Conservation (phyloP, 2,329 filamentous ascomycete species). For the Zasmidium angulare region DNA sequence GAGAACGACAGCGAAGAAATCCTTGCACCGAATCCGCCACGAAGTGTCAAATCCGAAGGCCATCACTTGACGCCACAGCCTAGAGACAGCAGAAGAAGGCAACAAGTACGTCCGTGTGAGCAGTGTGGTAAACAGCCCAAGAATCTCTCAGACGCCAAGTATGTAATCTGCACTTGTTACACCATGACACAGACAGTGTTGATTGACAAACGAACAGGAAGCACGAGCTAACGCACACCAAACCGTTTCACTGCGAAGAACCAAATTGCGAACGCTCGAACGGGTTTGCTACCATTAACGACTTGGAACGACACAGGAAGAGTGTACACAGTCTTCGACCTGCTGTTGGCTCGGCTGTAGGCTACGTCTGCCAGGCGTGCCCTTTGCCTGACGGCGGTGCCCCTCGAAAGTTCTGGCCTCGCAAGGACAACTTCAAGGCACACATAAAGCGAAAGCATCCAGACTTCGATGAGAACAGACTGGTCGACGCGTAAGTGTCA, state of each 20-base stretch:
- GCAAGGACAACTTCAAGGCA: constrained; percentile 81
- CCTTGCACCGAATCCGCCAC: not conserved
- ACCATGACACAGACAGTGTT: not conserved
- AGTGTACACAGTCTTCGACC: constrained; percentile 61
- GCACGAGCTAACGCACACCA: constrained; percentile 68
- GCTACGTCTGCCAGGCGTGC: constrained; percentile 59
- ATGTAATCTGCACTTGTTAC: not conserved
- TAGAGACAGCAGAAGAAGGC: constrained; percentile 6
- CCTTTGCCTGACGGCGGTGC: constrained; percentile 51
- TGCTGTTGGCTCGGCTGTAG: constrained; percentile 43
- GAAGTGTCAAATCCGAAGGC: constrained; percentile 12
- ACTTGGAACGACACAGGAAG: constrained; percentile 75
- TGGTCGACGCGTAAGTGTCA: constrained; percentile 22
- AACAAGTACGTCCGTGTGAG: constrained; percentile 1
- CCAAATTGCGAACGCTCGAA: constrained; percentile 54
- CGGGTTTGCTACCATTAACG: constrained; percentile 78
- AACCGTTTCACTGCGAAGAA: constrained; percentile 63
- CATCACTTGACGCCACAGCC: not conserved
- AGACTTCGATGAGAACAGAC: constrained; percentile 12
- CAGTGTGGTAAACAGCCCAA: constrained; percentile 16
- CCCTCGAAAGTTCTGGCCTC: constrained; percentile 67
- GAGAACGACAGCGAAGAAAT: not conserved
- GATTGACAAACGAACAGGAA: constrained; percentile 57
- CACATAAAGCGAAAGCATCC: constrained; percentile 71
- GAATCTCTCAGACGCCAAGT: constrained; percentile 25